Percentiles rank a stretch among this genome's conserved stretches.
Evolutionary conservation across 192 early-diverging fungal genomes (phyloP).

Genomic region (Coemansia sp.): DNA sequence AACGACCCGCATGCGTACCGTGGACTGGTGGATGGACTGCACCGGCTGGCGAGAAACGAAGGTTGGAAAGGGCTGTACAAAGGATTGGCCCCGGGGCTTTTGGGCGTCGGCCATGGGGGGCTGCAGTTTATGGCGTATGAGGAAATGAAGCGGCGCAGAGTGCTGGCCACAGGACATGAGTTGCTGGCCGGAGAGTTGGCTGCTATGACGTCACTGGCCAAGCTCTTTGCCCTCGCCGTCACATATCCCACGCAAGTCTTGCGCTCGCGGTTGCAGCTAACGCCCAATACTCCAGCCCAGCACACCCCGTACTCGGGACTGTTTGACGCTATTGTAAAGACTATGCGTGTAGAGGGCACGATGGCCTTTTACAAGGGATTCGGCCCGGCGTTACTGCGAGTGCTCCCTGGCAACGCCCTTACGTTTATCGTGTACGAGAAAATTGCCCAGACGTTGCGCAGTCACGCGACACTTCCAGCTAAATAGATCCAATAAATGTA

Average conservation of each 20-base stretch:
- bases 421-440: conserved; percentile 97
- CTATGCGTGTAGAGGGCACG: conserved; percentile 72
- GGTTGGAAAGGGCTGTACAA: conserved; percentile 75
- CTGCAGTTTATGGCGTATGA: conserved; percentile 99
- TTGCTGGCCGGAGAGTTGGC: conserved; percentile 72
- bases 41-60: conserved; percentile 61
- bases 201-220: conserved; percentile 82
- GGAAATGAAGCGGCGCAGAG: conserved; percentile 81
- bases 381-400: conserved; percentile 81
- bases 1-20: conserved; percentile 62
- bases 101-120: conserved; percentile 95
- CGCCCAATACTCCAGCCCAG: conserved; percentile 29
- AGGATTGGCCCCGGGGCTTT: conserved; percentile 81
- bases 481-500: background rate
- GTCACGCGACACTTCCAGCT: conserved; percentile 32
- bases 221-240: conserved; percentile 78
- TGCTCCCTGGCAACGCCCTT: conserved; percentile 89
- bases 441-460: conserved; percentile 61
- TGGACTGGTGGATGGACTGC: conserved; percentile 65
- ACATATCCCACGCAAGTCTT: conserved; percentile 96
- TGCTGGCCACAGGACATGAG: conserved; percentile 15
- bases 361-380: conserved; percentile 91
- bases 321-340: conserved; percentile 67
- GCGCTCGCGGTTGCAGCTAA: conserved; percentile 78
- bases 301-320: conserved; percentile 67